These are phyloP conservation scores for Tuber magnatum DNA, from an alignment of 495 filamentous ascomycete genomes.

Conservation along the genomic window DNA sequence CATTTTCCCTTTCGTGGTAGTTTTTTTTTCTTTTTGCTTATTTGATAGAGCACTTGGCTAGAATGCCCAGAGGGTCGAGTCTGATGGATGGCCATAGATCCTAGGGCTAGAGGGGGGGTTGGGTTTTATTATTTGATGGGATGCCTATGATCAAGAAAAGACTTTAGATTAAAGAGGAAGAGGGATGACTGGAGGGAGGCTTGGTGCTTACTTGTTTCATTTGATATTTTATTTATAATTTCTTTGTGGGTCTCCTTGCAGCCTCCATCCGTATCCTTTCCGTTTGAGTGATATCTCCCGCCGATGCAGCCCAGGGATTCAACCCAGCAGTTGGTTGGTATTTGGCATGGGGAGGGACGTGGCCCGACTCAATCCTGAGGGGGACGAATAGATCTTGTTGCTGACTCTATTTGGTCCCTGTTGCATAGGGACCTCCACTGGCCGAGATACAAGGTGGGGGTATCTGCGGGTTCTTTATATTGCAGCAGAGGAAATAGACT, in stretches of 20 bases:
- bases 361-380: background rate
- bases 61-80: slow-evolving; percentile 8
- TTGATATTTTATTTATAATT: background rate
- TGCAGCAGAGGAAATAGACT: slow-evolving; percentile 31
- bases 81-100: background rate
- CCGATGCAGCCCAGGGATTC: background rate
- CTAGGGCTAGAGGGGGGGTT: background rate
- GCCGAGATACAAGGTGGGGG: slow-evolving; percentile 17
- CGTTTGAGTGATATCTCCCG: background rate
- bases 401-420: background rate
- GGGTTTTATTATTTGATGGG: background rate
- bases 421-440: background rate
- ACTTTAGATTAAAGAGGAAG: background rate
- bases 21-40: slow-evolving; percentile 9
- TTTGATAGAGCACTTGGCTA: slow-evolving; percentile 15
- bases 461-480: slow-evolving; percentile 34
- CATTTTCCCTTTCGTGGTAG: background rate
- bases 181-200: background rate
- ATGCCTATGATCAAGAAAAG: background rate
- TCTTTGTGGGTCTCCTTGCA: background rate
- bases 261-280: background rate
- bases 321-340: background rate
- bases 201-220: background rate
- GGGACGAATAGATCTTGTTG: background rate
- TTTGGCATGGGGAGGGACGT: background rate